Percentiles rank a stretch among this genome's conserved stretches.
phyloP scores from a whole-genome alignment of 2,329 filamentous ascomycete genomes.

The Verruconis gallopava region DNA sequence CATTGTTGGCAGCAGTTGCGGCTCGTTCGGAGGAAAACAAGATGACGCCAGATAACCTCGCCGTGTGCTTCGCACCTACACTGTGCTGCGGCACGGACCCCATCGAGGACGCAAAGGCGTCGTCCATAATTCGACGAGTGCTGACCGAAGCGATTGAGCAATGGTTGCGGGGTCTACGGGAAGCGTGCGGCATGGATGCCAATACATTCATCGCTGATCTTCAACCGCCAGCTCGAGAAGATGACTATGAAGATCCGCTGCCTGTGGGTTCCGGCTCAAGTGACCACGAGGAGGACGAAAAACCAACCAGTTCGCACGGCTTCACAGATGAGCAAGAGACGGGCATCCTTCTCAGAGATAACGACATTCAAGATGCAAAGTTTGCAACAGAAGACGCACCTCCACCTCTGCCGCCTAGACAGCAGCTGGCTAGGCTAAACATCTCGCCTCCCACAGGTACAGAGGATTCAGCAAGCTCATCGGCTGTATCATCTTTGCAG shows the following conservation, averaged over 20 bases:
- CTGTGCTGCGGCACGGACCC: slow-evolving; percentile 40
- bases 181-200: slow-evolving; percentile 27
- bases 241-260: slow-evolving; percentile 37
- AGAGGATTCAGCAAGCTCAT: no score
- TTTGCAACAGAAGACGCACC: not conserved
- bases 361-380: not conserved
- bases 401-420: slow-evolving; percentile 7
- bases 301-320: not conserved
- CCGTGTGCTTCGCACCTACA: slow-evolving; percentile 41
- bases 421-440: not conserved
- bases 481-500: not conserved
- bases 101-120: slow-evolving; percentile 41
- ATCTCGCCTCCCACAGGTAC: not conserved
- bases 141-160: slow-evolving; percentile 34
- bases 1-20: slow-evolving; percentile 36
- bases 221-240: slow-evolving; percentile 24
- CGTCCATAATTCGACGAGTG: slow-evolving; percentile 36
- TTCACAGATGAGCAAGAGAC: slow-evolving; percentile 5
- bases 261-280: not conserved
- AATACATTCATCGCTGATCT: slow-evolving; percentile 28
- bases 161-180: slow-evolving; percentile 28
- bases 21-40: slow-evolving; percentile 36
- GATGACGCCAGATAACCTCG: slow-evolving; percentile 41
- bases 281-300: not conserved
- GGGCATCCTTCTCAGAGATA: slow-evolving; percentile 6